phyloP scores from a whole-genome alignment of 371 early-diverging fungal genomes.

The Mortierella sp. region DNA sequence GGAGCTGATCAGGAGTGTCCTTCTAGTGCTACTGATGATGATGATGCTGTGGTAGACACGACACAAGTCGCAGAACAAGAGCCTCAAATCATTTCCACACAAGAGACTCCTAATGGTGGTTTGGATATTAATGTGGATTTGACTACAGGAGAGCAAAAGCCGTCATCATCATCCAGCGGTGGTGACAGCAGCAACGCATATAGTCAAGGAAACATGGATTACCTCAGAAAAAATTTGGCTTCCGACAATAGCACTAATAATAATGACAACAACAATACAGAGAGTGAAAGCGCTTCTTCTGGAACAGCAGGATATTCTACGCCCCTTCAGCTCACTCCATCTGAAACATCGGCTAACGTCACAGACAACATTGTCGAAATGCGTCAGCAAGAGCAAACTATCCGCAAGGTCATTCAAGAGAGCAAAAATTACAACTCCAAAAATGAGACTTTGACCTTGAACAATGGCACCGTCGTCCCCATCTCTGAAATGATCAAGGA shows the following conservation, averaged over 20 bases:
- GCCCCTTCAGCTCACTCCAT: neutral
- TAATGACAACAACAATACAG: neutral
- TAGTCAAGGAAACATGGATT: neutral
- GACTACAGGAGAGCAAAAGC: neutral
- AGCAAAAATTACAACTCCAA: conserved; percentile 6
- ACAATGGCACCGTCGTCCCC: conserved; percentile 3
- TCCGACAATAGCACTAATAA: neutral
- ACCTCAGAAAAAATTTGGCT: neutral
- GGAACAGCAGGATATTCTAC: conserved; percentile 2
- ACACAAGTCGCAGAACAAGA: neutral
- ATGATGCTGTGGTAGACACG: no score
- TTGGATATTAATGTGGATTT: neutral
- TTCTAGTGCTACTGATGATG: neutral
- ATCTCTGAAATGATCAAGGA: conserved; percentile 5
- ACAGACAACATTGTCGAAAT: neutral
- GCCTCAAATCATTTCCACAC: neutral
- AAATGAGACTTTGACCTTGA: conserved; percentile 6
- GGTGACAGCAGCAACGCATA: neutral
- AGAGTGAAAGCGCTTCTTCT: no score
- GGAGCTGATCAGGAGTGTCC: neutral
- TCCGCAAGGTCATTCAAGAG: conserved; percentile 3
- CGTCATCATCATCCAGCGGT: no score
- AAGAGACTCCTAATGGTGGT: neutral
- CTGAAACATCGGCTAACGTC: neutral
- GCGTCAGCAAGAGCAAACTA: conserved; percentile 6